Percentiles rank a stretch among this genome's conserved stretches.
Conservation (phyloP, 2,329 filamentous ascomycete species). For the Ceratocystis papillata region DNA sequence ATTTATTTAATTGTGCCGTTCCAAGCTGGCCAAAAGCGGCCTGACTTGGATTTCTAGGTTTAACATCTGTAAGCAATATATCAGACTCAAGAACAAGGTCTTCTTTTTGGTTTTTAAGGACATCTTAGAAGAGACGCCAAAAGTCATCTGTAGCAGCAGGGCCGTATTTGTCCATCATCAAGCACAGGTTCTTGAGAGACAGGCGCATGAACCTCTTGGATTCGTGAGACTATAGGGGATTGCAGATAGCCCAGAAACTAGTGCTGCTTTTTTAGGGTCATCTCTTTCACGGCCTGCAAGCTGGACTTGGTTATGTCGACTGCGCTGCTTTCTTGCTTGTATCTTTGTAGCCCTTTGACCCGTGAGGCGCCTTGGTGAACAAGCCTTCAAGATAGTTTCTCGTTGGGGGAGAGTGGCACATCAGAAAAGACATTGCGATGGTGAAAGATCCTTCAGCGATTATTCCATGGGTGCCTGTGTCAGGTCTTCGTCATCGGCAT, state of each 20-base stretch:
- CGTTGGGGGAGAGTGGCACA: slow-evolving; percentile 50
- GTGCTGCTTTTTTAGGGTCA: slow-evolving; percentile 34
- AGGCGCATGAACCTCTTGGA: slow-evolving; percentile 82
- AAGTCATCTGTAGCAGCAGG: slow-evolving; percentile 44
- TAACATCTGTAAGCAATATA: slow-evolving; percentile 59
- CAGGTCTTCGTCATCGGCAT: too few relatives aligned
- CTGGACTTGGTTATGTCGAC: slow-evolving; percentile 66
- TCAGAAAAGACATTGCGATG: too few relatives aligned
- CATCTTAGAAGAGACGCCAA: slow-evolving; percentile 53
- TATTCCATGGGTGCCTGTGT: too few relatives aligned
- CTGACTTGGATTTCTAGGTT: slow-evolving; percentile 50
- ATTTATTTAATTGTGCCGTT: slow-evolving; percentile 43
- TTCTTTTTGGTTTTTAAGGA: slow-evolving; percentile 57
- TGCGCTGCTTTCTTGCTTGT: slow-evolving; percentile 45
- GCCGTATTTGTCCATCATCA: slow-evolving; percentile 47
- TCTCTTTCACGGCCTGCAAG: slow-evolving; percentile 47
- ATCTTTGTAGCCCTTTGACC: slow-evolving; percentile 50
- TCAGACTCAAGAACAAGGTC: slow-evolving; percentile 74
- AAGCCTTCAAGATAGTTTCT: slow-evolving; percentile 54
- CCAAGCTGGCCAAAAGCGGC: slow-evolving; percentile 66
- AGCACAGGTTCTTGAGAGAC: slow-evolving; percentile 62
- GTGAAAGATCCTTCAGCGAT: too few relatives aligned
- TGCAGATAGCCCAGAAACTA: slow-evolving; percentile 7
- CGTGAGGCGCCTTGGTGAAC: slow-evolving; percentile 53
- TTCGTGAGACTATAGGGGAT: slow-evolving; percentile 41